Evolutionary conservation across 495 filamentous ascomycete genomes (phyloP), one percentile per base, ranked within the genome.

Genomic region (Astrothelium subdiscretum): DNA sequence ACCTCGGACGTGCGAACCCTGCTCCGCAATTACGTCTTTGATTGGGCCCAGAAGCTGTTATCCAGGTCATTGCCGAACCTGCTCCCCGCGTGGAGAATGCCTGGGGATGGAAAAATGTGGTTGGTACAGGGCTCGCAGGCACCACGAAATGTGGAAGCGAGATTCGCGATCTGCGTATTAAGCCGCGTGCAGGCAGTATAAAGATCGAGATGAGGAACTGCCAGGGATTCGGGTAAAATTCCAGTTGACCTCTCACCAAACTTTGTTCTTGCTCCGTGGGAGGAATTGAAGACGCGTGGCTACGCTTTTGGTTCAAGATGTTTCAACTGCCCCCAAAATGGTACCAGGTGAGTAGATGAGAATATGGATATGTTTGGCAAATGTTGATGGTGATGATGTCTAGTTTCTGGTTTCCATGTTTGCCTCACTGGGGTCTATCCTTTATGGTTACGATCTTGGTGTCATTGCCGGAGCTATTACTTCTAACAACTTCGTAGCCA

Each of bases 271-370:
- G 42, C 42, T 18, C 42, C n/a, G n/a, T n/a, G n/a, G n/a, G n/a
- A n/a, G n/a, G n/a, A n/a, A n/a, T n/a, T n/a, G n/a, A n/a, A n/a
- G n/a, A n/a, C n/a, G n/a, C n/a, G n/a, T n/a, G n/a, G n/a, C n/a
- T n/a, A n/a, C n/a, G n/a, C n/a, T n/a, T n/a, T n/a, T n/a, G n/a
- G n/a, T n/a, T 22, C 59, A 71, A 51, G 6, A 83, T 83, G 81
- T 74, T 76, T 73, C 71, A 54, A 54, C 29, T 82, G 52, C 75
- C 79, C 57, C 81, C 80, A 18, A 73, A 78, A 60, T 79, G 78
- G 78, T 83, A 83, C 66, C 80, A 83, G 76, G 79, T 80, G 75
- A 26, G 73, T 61, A 31, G 10, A 57, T 20, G 15, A 13, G 57
- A 20, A 2, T 10, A 24, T 48, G 11, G 22, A 60, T 40, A 1